A percentile compares a stretch with the other conserved stretches of the same genome.
Conservation (phyloP, 75 land plant species). For the Sequoiadendron giganteum region DNA sequence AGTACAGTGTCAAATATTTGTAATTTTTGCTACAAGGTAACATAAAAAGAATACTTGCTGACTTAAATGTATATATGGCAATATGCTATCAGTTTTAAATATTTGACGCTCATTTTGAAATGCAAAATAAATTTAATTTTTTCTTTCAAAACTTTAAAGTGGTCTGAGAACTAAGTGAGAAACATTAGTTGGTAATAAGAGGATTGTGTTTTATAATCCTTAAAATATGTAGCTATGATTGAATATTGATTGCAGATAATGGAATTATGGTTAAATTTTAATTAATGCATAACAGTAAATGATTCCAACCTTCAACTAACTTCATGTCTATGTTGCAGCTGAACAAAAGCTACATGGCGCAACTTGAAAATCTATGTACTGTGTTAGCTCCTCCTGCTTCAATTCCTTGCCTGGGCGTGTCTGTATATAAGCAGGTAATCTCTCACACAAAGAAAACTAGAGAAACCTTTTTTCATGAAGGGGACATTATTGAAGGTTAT, state of each 20-base stretch:
- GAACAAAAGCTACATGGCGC: slow-evolving; percentile 20
- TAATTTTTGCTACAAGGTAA: not conserved
- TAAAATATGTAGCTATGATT: not conserved
- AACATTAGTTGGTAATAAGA: not conserved
- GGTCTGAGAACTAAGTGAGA: not conserved
- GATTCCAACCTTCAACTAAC: not conserved
- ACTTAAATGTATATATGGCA: not conserved
- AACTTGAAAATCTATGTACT: slow-evolving; percentile 21
- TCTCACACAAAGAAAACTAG: not conserved
- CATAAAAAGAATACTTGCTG: not conserved
- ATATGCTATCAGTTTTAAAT: not conserved
- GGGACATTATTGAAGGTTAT: not conserved
- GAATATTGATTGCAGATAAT: not conserved
- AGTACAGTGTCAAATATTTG: not conserved
- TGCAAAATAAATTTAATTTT: not conserved
- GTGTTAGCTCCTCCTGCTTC: slow-evolving; percentile 28
- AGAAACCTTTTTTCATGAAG: not conserved
- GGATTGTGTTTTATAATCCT: not conserved
- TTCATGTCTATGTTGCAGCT: slow-evolving; percentile 18
- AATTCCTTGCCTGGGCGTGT: slow-evolving; percentile 30
- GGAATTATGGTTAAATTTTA: not conserved
- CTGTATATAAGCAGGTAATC: slow-evolving; percentile 31
- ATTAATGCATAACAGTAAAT: not conserved
- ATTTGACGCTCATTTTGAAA: not conserved
- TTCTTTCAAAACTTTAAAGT: not conserved